Percentiles rank a stretch among this genome's conserved stretches.
Conservation (phyloP, 2,329 filamentous ascomycete genomes). For the Ophiostoma pallidulum region DNA sequence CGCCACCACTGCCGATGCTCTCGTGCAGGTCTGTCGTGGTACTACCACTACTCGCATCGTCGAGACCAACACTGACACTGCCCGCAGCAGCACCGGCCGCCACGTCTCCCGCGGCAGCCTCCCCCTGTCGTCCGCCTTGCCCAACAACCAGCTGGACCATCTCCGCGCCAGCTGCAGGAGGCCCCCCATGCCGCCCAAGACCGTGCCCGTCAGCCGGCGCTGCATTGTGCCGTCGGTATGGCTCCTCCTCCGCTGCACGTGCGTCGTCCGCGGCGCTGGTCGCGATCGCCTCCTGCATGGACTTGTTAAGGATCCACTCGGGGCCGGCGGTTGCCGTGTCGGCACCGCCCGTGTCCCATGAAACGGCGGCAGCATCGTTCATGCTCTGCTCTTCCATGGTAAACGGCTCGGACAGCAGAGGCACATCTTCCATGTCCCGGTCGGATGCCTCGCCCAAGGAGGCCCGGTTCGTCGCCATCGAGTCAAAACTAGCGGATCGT, state of each 20-base stretch:
- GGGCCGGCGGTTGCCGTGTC: no score
- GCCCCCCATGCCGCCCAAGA: no score
- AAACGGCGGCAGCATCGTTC: no score
- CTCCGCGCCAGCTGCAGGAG: slow-evolving; percentile 12
- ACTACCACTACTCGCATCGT: neutral
- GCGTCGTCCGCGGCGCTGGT: no score
- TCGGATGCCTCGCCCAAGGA: slow-evolving; percentile 30
- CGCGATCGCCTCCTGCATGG: neutral
- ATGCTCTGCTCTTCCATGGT: neutral
- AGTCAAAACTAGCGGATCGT: slow-evolving; percentile 35
- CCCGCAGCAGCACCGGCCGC: neutral
- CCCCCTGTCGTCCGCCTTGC: no score
- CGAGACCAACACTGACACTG: neutral
- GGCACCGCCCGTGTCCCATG: no score
- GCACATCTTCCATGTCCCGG: slow-evolving; percentile 15
- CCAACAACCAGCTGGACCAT: slow-evolving; percentile 15
- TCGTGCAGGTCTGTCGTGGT: no score
- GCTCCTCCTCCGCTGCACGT: no score
- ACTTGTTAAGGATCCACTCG: neutral
- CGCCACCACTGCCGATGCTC: neutral
- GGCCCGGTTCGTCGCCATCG: slow-evolving; percentile 37
- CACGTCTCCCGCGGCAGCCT: no score
- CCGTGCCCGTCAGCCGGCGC: no score
- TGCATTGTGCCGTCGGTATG: no score
- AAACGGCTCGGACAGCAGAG: neutral